Evolutionary conservation across 2,329 filamentous ascomycete species (phyloP).

Genomic region (Pyrenophora graminea): DNA sequence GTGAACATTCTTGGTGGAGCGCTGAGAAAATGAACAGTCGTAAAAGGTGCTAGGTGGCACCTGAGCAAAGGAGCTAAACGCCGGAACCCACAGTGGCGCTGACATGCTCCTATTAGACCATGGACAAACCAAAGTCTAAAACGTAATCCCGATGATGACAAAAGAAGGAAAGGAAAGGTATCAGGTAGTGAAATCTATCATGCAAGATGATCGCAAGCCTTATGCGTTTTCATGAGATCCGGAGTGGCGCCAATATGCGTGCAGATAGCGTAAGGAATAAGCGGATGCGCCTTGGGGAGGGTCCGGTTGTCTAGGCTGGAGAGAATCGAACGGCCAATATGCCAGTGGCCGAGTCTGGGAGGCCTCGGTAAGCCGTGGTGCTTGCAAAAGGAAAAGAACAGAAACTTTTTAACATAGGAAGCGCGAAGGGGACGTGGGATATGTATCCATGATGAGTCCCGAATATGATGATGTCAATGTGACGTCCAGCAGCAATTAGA

Average conservation of each 20-base stretch:
- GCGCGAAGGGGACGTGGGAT: constrained; percentile 35
- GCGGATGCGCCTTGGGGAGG: constrained; percentile 22
- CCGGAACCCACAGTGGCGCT: constrained; percentile 42
- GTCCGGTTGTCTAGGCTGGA: constrained; percentile 26
- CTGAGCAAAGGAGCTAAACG: constrained; percentile 31
- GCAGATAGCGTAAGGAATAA: constrained; percentile 42
- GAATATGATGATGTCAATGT: constrained; percentile 1
- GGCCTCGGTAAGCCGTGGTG: constrained; percentile 17
- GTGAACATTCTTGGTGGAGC: constrained; percentile 34
- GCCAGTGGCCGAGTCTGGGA: constrained; percentile 22
- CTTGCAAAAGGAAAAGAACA: constrained; percentile 26
- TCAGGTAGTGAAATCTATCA: constrained; percentile 43
- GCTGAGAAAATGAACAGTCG: constrained; percentile 33
- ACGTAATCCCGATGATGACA: constrained; percentile 29
- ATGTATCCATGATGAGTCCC: constrained; percentile 27
- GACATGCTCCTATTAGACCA: constrained; percentile 34
- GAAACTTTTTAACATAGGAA: constrained; percentile 41
- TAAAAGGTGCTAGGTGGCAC: constrained; percentile 33
- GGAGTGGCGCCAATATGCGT: constrained; percentile 41
- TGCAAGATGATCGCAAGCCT: constrained; percentile 45
- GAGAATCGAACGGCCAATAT: constrained; percentile 24
- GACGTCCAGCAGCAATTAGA: constrained; percentile 18
- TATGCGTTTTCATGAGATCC: constrained; percentile 45
- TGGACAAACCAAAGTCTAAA: constrained; percentile 40
- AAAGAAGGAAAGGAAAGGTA: constrained; percentile 29